A percentile compares a stretch with the other conserved stretches of the same genome.
phyloP scores from a whole-genome alignment of 1,284 basidiomycete genomes.

The Rhodotorula mucilaginosa region DNA sequence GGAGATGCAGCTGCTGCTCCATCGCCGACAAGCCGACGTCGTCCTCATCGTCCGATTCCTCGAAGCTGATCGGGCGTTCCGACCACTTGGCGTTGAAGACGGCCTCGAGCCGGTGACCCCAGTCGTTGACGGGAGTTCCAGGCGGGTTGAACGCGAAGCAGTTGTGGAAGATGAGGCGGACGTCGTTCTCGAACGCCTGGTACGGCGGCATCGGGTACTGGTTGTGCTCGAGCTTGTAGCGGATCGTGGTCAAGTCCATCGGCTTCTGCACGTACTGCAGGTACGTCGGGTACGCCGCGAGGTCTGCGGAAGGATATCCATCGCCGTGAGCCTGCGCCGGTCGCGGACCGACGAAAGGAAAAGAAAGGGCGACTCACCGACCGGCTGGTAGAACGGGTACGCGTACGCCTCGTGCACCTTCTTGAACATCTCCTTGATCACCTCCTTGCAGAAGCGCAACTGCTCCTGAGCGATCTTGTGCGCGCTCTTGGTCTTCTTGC shows the following conservation, averaged over 20 bases:
- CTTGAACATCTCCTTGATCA: slow-evolving; percentile 73
- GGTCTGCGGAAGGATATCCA: slow-evolving; percentile 56
- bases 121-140: slow-evolving; percentile 78
- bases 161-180: slow-evolving; percentile 90
- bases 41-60: slow-evolving; percentile 37
- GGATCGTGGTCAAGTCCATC: slow-evolving; percentile 89
- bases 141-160: slow-evolving; percentile 89
- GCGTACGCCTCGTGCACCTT: slow-evolving; percentile 74
- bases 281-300: slow-evolving; percentile 71
- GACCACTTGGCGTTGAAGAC: slow-evolving; percentile 91
- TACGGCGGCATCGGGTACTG: slow-evolving; percentile 77
- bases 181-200: slow-evolving; percentile 81
- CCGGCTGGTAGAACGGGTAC: slow-evolving; percentile 86
- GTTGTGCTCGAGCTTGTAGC: slow-evolving; percentile 70
- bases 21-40: slow-evolving; percentile 41
- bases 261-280: slow-evolving; percentile 86
- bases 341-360: neutral
- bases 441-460: slow-evolving; percentile 74
- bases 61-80: slow-evolving; percentile 45
- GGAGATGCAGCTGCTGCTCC: slow-evolving; percentile 42
- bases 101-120: slow-evolving; percentile 74
- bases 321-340: neutral
- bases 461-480: slow-evolving; percentile 72
- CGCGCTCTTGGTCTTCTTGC: slow-evolving; percentile 22
- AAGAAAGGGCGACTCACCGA: slow-evolving; percentile 61